phyloP scores from a whole-genome alignment of 306 rosid species.

The Morella rubra region DNA sequence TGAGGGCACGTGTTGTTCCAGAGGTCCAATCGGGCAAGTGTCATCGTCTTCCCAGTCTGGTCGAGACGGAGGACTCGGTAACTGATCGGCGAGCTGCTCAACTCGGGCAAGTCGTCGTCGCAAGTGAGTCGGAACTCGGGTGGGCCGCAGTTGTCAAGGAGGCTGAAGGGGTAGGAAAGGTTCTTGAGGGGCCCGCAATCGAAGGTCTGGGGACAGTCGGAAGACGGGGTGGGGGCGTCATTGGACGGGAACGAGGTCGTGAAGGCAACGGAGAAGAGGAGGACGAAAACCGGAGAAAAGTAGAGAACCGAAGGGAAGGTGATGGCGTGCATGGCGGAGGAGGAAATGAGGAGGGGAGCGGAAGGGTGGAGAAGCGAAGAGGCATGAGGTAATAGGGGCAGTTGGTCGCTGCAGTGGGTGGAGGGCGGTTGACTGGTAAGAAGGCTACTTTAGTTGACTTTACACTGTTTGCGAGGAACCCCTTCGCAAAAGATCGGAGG shows the following conservation, averaged over 20 bases:
- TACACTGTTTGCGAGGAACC: background rate
- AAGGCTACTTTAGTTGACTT: background rate
- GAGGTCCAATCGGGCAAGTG: constrained; percentile 54
- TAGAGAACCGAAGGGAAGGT: constrained; percentile 7
- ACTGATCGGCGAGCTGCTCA: constrained; percentile 31
- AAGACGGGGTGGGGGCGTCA: constrained; percentile 20
- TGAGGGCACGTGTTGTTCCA: constrained; percentile 53
- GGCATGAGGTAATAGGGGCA: constrained; percentile 7
- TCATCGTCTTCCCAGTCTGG: constrained; percentile 18
- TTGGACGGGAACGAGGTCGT: constrained; percentile 34
- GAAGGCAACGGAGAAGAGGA: constrained; percentile 22
- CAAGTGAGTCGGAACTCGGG: constrained; percentile 48
- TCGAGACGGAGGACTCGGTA: constrained; percentile 46
- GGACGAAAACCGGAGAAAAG: background rate
- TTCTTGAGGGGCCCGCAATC: constrained; percentile 47
- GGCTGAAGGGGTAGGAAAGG: constrained; percentile 59
- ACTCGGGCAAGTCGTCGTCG: constrained; percentile 21
- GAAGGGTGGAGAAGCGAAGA: constrained; percentile 4
- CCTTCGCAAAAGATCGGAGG: background rate
- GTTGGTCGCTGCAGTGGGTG: constrained; percentile 5
- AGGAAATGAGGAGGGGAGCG: constrained; percentile 13
- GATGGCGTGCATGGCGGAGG: constrained; percentile 24
- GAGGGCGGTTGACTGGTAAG: background rate
- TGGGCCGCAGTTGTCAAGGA: constrained; percentile 53
- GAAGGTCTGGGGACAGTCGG: constrained; percentile 47